phyloP scores from a whole-genome alignment of 129 eudicot species.

The Artemisia argyi region DNA sequence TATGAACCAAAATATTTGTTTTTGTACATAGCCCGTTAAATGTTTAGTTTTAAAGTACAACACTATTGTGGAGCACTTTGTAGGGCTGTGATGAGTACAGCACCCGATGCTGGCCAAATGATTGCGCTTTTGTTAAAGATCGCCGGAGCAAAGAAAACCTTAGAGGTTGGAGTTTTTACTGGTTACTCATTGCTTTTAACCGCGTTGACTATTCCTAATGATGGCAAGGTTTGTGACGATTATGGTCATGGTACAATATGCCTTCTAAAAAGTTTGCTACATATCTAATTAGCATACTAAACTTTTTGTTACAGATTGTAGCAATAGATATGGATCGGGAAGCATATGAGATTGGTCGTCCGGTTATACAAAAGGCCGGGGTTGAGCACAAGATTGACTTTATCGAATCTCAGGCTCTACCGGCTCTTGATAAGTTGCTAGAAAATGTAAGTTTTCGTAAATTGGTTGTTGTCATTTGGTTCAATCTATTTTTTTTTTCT shows the following conservation, averaged over 20 bases:
- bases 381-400: slow-evolving; percentile 34
- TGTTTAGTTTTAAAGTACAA: too few species aligned
- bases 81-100: slow-evolving; percentile 28
- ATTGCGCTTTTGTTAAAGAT: slow-evolving; percentile 24
- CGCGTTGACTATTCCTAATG: neutral
- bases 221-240: too few species aligned
- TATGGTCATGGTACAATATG: neutral
- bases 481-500: too few species aligned
- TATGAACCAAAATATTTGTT: too few species aligned
- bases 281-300: neutral
- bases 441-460: slow-evolving; percentile 22
- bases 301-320: slow-evolving; percentile 22
- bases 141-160: slow-evolving; percentile 18
- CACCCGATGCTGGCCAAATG: slow-evolving; percentile 41
- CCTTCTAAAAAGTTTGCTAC: too few species aligned
- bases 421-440: slow-evolving; percentile 30
- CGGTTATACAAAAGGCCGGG: slow-evolving; percentile 32
- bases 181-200: slow-evolving; percentile 32
- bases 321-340: slow-evolving; percentile 22
- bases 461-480: too few species aligned
- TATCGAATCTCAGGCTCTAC: slow-evolving; percentile 28
- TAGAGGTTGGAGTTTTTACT: slow-evolving; percentile 33
- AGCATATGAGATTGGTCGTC: slow-evolving; percentile 27
- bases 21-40: too few species aligned
- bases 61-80: too few species aligned